These are phyloP conservation scores for Phoma sp. DNA, from an alignment of 2,329 filamentous ascomycete species.

Conservation along the genomic window DNA sequence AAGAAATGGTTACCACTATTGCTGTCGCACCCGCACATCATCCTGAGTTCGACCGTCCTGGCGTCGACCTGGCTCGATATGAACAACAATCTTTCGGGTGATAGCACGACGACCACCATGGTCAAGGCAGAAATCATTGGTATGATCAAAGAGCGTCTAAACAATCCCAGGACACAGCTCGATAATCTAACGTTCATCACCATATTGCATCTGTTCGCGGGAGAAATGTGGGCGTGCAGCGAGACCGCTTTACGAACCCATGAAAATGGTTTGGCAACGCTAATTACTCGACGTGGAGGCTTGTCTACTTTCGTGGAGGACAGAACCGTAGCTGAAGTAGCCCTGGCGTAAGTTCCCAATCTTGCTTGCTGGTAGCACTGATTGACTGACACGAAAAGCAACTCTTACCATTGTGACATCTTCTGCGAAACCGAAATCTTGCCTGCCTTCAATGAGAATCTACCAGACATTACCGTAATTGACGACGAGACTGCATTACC, in stretches of 20 bases:
- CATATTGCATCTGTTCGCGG: conserved; percentile 38
- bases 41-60: conserved; percentile 34
- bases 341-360: conserved; percentile 30
- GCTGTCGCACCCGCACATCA: conserved; percentile 31
- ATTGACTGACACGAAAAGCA: conserved; percentile 21
- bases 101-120: conserved; percentile 33
- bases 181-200: conserved; percentile 37
- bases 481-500: conserved; percentile 24
- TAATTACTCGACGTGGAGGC: conserved; percentile 34
- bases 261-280: conserved; percentile 28
- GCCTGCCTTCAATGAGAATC: conserved; percentile 23
- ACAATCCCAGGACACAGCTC: conserved; percentile 8
- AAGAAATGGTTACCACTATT: conserved; percentile 37
- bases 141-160: conserved; percentile 35
- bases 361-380: background rate
- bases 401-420: conserved; percentile 36
- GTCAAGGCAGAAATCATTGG: conserved; percentile 36
- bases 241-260: conserved; percentile 35
- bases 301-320: conserved; percentile 20
- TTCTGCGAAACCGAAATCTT: conserved; percentile 32
- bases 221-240: conserved; percentile 41
- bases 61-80: conserved; percentile 40
- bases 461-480: conserved; percentile 8
- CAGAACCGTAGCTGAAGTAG: conserved; percentile 25
- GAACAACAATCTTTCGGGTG: conserved; percentile 25